Conservation (phyloP, 345 rosid species). For the Stellera chamaejasme region DNA sequence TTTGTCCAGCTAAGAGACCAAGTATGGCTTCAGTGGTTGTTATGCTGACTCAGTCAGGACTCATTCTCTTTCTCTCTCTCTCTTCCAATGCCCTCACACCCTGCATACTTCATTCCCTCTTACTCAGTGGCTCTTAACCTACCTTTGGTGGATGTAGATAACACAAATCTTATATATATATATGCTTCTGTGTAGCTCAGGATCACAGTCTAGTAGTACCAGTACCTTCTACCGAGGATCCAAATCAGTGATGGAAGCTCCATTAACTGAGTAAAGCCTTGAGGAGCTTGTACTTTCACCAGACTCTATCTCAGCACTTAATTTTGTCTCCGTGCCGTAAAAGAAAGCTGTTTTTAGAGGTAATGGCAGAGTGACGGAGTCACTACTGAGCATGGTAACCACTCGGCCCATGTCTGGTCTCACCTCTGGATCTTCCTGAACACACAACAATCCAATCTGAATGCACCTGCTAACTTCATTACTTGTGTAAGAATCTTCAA, state of each 20-base stretch:
- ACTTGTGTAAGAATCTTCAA: conserved; percentile 1
- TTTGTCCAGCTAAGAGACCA: conserved; percentile 1
- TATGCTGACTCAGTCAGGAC: not conserved
- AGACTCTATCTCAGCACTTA: not conserved
- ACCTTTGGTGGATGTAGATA: too few species aligned
- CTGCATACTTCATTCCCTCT: conserved; percentile 14
- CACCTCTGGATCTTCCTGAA: conserved; percentile 5
- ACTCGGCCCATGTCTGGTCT: conserved; percentile 11
- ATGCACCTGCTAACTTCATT: conserved; percentile 9
- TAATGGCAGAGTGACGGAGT: conserved; percentile 4
- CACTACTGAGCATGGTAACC: conserved; percentile 11
- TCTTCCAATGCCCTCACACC: conserved; percentile 15
- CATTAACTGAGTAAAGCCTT: not conserved
- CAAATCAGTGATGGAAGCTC: conserved; percentile 2
- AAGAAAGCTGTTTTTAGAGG: conserved; percentile 8
- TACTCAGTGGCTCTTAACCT: too few species aligned
- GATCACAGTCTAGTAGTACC: too few species aligned
- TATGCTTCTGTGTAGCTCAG: too few species aligned
- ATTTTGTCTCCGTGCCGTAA: not conserved
- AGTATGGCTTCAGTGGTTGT: conserved; percentile 2
- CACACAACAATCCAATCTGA: conserved; percentile 12
- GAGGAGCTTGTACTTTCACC: not conserved
- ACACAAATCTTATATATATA: too few species aligned
- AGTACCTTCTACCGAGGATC: conserved; percentile 4
- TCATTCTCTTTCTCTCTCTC: conserved; percentile 8